These are phyloP conservation scores for Leucoagaricus sp. DNA, from an alignment of 1,284 basidiomycete species.

Conservation along the genomic window DNA sequence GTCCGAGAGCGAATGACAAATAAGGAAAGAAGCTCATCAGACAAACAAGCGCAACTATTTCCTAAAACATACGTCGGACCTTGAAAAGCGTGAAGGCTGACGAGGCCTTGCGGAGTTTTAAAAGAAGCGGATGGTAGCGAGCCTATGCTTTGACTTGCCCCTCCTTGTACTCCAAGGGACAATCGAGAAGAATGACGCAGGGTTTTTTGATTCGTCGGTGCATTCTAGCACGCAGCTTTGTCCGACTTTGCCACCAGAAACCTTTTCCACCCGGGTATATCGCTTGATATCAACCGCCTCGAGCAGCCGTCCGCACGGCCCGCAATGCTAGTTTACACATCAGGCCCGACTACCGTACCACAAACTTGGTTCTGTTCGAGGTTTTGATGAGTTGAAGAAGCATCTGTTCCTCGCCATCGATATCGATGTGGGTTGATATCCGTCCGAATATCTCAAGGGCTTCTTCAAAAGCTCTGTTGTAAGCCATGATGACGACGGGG, in stretches of 20 bases:
- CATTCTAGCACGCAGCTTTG: slow-evolving; percentile 91
- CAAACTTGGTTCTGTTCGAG: slow-evolving; percentile 99
- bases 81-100: too few relatives aligned
- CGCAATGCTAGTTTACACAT: slow-evolving; percentile 96
- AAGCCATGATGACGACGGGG: slow-evolving; percentile 98
- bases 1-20: too few relatives aligned
- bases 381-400: slow-evolving; percentile 97
- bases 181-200: slow-evolving; percentile 90
- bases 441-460: slow-evolving; percentile 86
- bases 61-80: too few relatives aligned
- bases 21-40: too few relatives aligned
- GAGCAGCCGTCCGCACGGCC: slow-evolving; percentile 85
- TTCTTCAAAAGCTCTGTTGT: slow-evolving; percentile 93
- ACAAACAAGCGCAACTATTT: too few relatives aligned
- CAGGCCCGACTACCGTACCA: slow-evolving; percentile 93
- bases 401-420: slow-evolving; percentile 89
- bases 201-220: slow-evolving; percentile 90
- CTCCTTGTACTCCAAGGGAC: slow-evolving; percentile 98
- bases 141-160: slow-evolving; percentile 96
- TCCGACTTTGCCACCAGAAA: slow-evolving; percentile 97
- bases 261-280: slow-evolving; percentile 96
- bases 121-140: too few relatives aligned
- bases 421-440: slow-evolving; percentile 91
- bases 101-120: too few relatives aligned
- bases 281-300: slow-evolving; percentile 97